Base-by-base conservation (phyloP, 2,329 filamentous ascomycete species). In the Rachicladosporium sp. region DNA sequence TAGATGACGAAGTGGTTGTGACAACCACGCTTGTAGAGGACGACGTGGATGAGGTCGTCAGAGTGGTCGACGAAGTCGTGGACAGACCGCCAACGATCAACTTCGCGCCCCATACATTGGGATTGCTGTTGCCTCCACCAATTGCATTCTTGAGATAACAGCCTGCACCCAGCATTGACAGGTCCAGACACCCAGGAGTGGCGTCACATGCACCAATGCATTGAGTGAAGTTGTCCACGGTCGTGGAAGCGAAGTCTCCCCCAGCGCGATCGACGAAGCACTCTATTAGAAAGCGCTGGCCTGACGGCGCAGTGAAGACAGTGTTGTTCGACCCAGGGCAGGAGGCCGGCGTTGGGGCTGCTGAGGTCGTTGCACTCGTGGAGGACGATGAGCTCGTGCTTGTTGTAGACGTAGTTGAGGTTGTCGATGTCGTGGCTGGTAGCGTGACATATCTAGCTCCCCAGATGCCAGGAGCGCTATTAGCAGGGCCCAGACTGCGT, bases 101-200 rank as follows among this genome's bases (percentile, higher is more conserved):
- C 40, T 47, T 54, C 4, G 56, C 55, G 31, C 55, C 56, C 40
- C 41, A 45, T 32, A 58, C 44, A 9, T 40, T 40, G 12, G 35
- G 41, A 32, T 48, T 46, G 27, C 44, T 45, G n/a, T 51, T 30
- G 4, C 45, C 35, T 11, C 39, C 31, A 6, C 51, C 53, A 10
- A 58, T 33, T 6, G 36, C 43, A n/a, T 40, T 50, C 51, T 59
- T 59, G 41, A 58, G 39, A 40, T 42, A 42, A 35, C 40, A 42
- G 13, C 27, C 21, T 4, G 23, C 36, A 11, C 40, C 40, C 2
- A 31, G n/a, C 23, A 40, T 11, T 4, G 39, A 35, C 9, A 44
- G 32, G 15, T 43, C 36, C n/a, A 48, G 41, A 9, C 42, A 45
- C 1, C 12, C 23, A 2, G 36, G 29, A 8, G 44, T 46, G 27